Base-by-base conservation (phyloP, 331 rosid genomes). In the Malus hybrid region DNA sequence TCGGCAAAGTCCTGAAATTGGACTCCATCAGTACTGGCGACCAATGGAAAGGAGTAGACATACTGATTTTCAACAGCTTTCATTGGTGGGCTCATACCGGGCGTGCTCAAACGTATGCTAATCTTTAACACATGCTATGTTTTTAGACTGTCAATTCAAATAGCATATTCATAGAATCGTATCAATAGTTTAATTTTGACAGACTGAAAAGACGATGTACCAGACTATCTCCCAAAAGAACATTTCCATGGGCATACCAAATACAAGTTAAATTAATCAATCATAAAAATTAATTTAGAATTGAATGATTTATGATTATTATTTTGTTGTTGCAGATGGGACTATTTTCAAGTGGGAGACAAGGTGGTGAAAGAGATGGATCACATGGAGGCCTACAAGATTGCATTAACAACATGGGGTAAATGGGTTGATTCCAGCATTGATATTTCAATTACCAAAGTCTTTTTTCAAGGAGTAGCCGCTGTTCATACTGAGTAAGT, bases 21-120 rank as follows among this genome's bases (percentile, higher is more conserved):
- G 92, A 88, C 6, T 84, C 96, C 65, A 82, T 90, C 59, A 72
- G 18, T 19, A 61, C 64, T 3, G 88, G 82, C 71, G 8, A 78
- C 14, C 46, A 19, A 60, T 90, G 97, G 97, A 83, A 76, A 74
- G 86, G 73, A 39, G 79, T 60, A 6, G 96, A 92, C 84, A 79
- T 72, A 31, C 59, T 92, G 80, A 88, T 88, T 70, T 90, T 92
- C 93, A 90, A 90, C 85, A 82, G 86, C 76, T 88, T 70, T 24
- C 97, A 92, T 72, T 90, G 96, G 97, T 92, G 97, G 96, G 83
- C 81, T 62, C 96, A 90, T 72, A 65, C 59, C 2, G 87, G 87
- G 19, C 9, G 18, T 0, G 34, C 71, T 76, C 80, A 68, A 76
- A 73, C 83, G 97, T 91, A 84, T 6, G 7, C 4, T 7, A 3